phyloP scores from a whole-genome alignment of 495 filamentous ascomycete genomes.

The Lophium mytilinum region DNA sequence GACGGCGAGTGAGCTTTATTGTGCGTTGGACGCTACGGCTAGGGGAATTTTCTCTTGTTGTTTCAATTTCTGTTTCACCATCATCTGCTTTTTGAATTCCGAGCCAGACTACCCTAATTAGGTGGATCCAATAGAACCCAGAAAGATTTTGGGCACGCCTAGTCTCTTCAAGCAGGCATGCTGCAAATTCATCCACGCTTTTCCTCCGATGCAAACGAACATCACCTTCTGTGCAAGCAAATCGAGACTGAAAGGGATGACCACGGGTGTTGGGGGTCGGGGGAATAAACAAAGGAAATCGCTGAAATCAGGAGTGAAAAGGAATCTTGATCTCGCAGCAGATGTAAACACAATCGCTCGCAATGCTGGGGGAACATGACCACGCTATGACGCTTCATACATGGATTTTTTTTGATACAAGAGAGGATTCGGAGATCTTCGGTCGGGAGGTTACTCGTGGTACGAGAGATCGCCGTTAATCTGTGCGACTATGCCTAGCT shows the following conservation, averaged over 20 bases:
- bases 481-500: background rate
- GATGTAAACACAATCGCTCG: conserved; percentile 24
- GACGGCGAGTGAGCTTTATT: conserved; percentile 20
- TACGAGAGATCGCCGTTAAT: background rate
- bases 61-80: conserved; percentile 15
- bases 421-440: conserved; percentile 5
- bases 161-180: conserved; percentile 1
- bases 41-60: conserved; percentile 1
- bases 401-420: conserved; percentile 26
- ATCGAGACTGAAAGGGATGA: conserved; percentile 1
- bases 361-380: conserved; percentile 25
- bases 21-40: conserved; percentile 3
- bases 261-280: conserved; percentile 3
- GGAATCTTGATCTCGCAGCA: conserved; percentile 20
- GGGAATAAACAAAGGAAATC: conserved; percentile 24
- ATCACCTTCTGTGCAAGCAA: background rate
- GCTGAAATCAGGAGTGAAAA: conserved; percentile 13
- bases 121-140: conserved; percentile 17
- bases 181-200: conserved; percentile 11
- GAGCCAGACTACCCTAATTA: conserved; percentile 18
- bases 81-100: background rate
- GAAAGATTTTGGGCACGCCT: conserved; percentile 5
- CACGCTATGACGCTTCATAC: conserved; percentile 33
- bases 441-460: background rate
- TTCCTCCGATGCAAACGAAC: conserved; percentile 4